Percentiles rank a stretch among this genome's conserved stretches.
These are phyloP conservation scores for Volvariella surrecta DNA, from an alignment of 1,284 basidiomycete genomes.

Conservation along the genomic window DNA sequence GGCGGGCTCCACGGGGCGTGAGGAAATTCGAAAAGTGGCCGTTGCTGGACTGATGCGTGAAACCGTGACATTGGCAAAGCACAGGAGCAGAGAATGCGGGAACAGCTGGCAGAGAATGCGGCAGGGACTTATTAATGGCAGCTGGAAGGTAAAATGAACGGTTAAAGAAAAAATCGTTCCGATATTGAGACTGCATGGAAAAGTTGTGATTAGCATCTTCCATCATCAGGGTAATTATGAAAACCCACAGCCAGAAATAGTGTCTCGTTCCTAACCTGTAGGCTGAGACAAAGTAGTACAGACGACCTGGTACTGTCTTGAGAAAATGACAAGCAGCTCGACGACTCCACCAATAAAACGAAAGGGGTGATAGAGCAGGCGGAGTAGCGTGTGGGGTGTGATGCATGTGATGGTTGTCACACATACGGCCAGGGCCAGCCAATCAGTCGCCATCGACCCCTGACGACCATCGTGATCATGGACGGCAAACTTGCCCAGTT, in stretches of 20 bases:
- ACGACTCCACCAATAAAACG: not conserved
- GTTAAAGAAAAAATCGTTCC: too few relatives aligned
- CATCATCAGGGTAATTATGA: slow-evolving; percentile 3
- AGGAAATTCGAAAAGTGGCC: slow-evolving; percentile 40
- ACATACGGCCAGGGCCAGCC: too few relatives aligned
- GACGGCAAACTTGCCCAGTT: slow-evolving; percentile 56
- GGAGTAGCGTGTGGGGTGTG: too few relatives aligned
- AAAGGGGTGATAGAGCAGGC: not conserved
- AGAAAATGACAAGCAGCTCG: not conserved
- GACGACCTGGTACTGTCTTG: not conserved
- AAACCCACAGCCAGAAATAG: not conserved
- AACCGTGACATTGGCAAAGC: slow-evolving; percentile 35
- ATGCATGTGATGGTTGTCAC: too few relatives aligned
- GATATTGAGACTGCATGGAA: not conserved
- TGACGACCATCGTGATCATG: slow-evolving; percentile 30
- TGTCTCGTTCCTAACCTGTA: not conserved
- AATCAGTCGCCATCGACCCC: too few relatives aligned
- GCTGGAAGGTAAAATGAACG: too few relatives aligned
- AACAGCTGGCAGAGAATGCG: too few relatives aligned
- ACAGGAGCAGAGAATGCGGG: too few relatives aligned
- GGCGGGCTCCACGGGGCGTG: slow-evolving; percentile 42
- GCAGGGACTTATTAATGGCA: too few relatives aligned
- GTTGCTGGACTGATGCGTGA: slow-evolving; percentile 37
- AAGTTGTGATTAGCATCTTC: not conserved
- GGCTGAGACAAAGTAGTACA: not conserved